phyloP scores from a whole-genome alignment of 176 grass and related monocot genomes.

The Lolium perenne region DNA sequence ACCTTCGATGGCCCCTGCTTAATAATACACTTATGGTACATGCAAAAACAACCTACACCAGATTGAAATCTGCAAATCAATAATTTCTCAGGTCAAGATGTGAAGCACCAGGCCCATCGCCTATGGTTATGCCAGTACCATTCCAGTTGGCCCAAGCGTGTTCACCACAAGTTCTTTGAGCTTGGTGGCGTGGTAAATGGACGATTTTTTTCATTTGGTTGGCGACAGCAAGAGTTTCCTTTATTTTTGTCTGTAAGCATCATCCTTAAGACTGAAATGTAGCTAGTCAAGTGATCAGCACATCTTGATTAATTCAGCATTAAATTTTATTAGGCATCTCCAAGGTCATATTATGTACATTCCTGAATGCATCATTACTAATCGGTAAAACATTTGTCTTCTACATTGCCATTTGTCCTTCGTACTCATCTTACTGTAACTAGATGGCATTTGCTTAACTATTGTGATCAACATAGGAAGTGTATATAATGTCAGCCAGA shows the following conservation, averaged over 20 bases:
- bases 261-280: neutral
- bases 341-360: conserved; percentile 8
- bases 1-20: neutral
- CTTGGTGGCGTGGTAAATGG: neutral
- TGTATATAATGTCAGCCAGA: conserved; percentile 18
- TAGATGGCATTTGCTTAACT: neutral
- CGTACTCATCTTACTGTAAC: neutral
- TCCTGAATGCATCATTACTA: conserved; percentile 22
- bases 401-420: neutral
- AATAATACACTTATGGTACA: neutral
- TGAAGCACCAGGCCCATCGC: neutral
- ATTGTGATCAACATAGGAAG: conserved; percentile 4
- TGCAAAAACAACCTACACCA: neutral
- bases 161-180: neutral
- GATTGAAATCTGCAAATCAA: neutral
- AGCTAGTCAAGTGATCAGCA: neutral
- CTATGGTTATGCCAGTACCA: conserved; percentile 4
- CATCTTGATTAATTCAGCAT: neutral
- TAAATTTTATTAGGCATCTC: neutral
- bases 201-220: neutral
- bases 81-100: neutral
- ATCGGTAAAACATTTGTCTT: conserved; percentile 1
- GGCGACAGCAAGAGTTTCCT: neutral
- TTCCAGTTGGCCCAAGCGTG: neutral
- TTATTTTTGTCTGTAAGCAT: conserved; percentile 1